These are phyloP conservation scores for Cenchrus americanus DNA, from an alignment of 176 grass and related monocot species.

Conservation along the genomic window DNA sequence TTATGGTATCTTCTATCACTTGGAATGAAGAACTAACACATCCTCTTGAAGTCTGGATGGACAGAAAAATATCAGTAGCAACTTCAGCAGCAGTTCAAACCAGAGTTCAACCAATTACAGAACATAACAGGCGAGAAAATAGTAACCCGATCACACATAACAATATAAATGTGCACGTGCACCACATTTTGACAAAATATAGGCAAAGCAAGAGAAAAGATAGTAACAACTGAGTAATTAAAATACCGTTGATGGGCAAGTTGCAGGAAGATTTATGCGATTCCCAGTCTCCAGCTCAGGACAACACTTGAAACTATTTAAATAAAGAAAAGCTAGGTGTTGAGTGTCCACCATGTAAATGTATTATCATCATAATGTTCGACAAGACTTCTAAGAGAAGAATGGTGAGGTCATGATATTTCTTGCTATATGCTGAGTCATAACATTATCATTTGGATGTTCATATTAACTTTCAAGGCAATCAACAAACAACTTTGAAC, in stretches of 20 bases:
- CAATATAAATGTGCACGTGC: slow-evolving; percentile 20
- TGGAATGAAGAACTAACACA: slow-evolving; percentile 69
- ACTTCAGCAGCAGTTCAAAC: slow-evolving; percentile 9
- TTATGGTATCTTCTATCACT: slow-evolving; percentile 62
- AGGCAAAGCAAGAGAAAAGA: slow-evolving; percentile 9
- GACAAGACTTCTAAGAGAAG: neutral
- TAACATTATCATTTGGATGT: neutral
- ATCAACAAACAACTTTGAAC: neutral
- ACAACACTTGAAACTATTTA: slow-evolving; percentile 59
- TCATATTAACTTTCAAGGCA: slow-evolving; percentile 10
- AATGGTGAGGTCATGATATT: neutral
- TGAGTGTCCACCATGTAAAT: neutral
- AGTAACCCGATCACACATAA: neutral
- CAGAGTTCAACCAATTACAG: slow-evolving; percentile 32
- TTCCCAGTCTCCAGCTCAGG: slow-evolving; percentile 95
- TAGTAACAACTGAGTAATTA: slow-evolving; percentile 11
- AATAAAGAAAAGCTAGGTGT: slow-evolving; percentile 27
- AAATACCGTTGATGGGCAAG: slow-evolving; percentile 73
- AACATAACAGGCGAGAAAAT: slow-evolving; percentile 12
- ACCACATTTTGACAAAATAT: slow-evolving; percentile 21
- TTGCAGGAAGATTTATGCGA: slow-evolving; percentile 69
- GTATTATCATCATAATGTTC: slow-evolving; percentile 19
- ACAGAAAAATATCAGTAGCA: slow-evolving; percentile 29
- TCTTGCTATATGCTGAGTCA: neutral
- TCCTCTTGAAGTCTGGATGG: slow-evolving; percentile 58